Percentiles rank a stretch among this genome's conserved stretches.
Conservation (phyloP, 2,329 filamentous ascomycete species). For the Aureobasidium vineae region DNA sequence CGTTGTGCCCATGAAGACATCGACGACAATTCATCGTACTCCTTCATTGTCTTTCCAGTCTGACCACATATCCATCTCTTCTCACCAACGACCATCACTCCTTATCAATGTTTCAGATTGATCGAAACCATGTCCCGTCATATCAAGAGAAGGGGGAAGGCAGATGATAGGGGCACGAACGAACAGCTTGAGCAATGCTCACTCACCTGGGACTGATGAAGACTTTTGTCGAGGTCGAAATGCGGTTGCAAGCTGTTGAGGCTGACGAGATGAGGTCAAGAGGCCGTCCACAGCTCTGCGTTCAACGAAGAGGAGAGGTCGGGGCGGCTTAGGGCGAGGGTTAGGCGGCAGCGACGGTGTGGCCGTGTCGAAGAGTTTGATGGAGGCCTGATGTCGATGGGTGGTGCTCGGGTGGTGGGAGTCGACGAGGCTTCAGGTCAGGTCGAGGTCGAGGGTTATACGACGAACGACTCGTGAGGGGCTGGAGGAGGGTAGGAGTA, state of each 20-base stretch:
- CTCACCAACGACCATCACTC: neutral
- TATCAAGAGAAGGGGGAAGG: neutral
- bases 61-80: neutral
- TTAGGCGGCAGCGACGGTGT: constrained; percentile 7
- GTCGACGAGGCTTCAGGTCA: constrained; percentile 6
- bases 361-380: neutral
- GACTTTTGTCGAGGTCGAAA: constrained; percentile 10
- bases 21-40: neutral
- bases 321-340: constrained; percentile 35
- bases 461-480: neutral
- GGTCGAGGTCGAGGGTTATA: constrained; percentile 25
- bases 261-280: constrained; percentile 7
- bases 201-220: constrained; percentile 6
- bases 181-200: constrained; percentile 16
- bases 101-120: neutral
- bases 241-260: constrained; percentile 9
- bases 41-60: neutral
- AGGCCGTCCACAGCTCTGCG: constrained; percentile 37
- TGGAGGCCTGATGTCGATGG: constrained; percentile 27
- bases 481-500: constrained; percentile 11
- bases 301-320: constrained; percentile 46
- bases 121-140: neutral
- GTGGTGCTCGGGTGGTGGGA: constrained; percentile 12
- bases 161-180: neutral
- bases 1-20: neutral